These are phyloP conservation scores for Pseudodiploospora longispora DNA, from an alignment of 2,329 filamentous ascomycete species.

Conservation along the genomic window DNA sequence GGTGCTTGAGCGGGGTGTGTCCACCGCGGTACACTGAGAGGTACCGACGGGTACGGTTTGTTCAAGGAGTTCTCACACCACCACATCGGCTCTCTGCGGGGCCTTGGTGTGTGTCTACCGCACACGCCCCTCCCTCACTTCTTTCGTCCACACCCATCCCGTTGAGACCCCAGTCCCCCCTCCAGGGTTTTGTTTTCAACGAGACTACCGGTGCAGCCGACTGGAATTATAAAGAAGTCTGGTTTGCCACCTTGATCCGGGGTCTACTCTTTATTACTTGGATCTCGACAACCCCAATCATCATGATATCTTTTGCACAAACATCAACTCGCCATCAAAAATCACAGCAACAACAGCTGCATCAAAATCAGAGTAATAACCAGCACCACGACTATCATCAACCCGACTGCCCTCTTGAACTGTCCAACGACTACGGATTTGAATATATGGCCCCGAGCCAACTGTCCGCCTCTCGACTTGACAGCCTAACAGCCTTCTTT, in stretches of 20 bases:
- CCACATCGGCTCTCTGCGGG: too few relatives aligned
- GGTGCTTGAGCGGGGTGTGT: too few relatives aligned
- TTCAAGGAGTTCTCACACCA: too few relatives aligned
- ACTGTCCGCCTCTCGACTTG: slow-evolving; percentile 9
- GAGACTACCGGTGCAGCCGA: slow-evolving; percentile 9
- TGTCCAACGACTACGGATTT: slow-evolving; percentile 4
- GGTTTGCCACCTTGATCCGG: slow-evolving; percentile 9
- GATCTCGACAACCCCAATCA: slow-evolving; percentile 11
- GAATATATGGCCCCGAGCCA: slow-evolving; percentile 11
- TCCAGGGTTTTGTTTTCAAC: neutral
- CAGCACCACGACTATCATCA: slow-evolving; percentile 13
- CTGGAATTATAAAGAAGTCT: slow-evolving; percentile 8
- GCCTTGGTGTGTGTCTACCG: too few relatives aligned
- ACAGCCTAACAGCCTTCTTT: slow-evolving; percentile 17
- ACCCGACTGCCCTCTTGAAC: slow-evolving; percentile 11
- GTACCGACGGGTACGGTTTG: too few relatives aligned
- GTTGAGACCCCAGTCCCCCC: neutral
- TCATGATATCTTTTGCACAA: slow-evolving; percentile 23
- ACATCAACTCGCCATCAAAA: slow-evolving; percentile 17
- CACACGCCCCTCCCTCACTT: neutral
- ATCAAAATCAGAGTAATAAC: slow-evolving; percentile 15
- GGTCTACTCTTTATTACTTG: neutral
- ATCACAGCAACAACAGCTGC: slow-evolving; percentile 19
- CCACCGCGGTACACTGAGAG: too few relatives aligned
- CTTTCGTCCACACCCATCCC: neutral